phyloP scores from a whole-genome alignment of 345 rosid species.

The Boechera stricta region DNA sequence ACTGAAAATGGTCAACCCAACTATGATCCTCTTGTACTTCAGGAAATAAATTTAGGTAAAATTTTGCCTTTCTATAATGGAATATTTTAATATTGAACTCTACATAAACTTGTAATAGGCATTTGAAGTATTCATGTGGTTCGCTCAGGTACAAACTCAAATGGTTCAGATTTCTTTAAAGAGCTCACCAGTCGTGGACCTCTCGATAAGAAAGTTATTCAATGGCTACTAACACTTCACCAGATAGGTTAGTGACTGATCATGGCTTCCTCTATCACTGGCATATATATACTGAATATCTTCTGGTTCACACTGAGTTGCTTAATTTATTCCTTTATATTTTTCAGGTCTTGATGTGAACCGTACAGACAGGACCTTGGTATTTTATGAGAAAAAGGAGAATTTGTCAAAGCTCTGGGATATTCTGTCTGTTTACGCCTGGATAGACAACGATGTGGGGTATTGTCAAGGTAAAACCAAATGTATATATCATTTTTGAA shows the following conservation, averaged over 20 bases:
- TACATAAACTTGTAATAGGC: constrained; percentile 10
- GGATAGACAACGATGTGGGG: constrained; percentile 94
- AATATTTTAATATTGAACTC: background rate
- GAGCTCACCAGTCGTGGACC: constrained; percentile 60
- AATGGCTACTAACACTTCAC: constrained; percentile 88
- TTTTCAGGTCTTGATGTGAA: constrained; percentile 82
- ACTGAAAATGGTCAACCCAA: constrained; percentile 82
- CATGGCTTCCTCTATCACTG: constrained; percentile 19
- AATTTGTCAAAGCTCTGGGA: constrained; percentile 97
- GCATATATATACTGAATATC: background rate
- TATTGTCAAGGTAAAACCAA: constrained; percentile 86
- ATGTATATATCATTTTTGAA: constrained; percentile 4
- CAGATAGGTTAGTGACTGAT: constrained; percentile 80
- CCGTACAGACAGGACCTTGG: constrained; percentile 91
- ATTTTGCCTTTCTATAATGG: background rate
- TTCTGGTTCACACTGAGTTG: background rate
- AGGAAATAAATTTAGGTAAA: constrained; percentile 53
- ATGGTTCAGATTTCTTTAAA: constrained; percentile 58
- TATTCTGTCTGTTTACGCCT: constrained; percentile 90
- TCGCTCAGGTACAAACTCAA: constrained; percentile 45
- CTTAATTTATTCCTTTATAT: background rate
- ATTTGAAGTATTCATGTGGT: constrained; percentile 17
- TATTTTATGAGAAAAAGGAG: constrained; percentile 87
- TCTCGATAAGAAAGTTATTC: constrained; percentile 73
- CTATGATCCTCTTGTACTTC: constrained; percentile 79